These are phyloP conservation scores for Seiridium unicorne DNA, from an alignment of 2,329 filamentous ascomycete species.

Conservation along the genomic window DNA sequence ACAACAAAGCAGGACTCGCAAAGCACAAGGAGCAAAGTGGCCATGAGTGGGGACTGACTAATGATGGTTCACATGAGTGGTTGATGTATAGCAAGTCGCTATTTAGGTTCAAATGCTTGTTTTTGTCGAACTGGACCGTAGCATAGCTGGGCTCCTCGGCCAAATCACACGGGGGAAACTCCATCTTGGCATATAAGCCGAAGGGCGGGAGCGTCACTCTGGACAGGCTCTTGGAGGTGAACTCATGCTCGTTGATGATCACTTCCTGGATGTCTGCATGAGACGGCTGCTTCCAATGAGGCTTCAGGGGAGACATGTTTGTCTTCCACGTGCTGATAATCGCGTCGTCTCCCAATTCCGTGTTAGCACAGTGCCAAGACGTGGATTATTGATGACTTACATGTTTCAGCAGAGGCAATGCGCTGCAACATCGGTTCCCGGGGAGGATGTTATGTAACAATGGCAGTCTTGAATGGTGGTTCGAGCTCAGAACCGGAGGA, in stretches of 20 bases:
- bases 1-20: not conserved
- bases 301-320: conserved; percentile 54
- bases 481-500: not conserved
- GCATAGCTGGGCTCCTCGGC: conserved; percentile 58
- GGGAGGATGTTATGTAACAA: not conserved
- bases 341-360: not conserved
- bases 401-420: conserved; percentile 3
- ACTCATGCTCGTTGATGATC: conserved; percentile 50
- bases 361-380: conserved; percentile 1
- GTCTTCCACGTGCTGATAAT: not conserved
- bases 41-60: conserved; percentile 43
- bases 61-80: conserved; percentile 64
- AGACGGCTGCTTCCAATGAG: conserved; percentile 60
- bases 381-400: not conserved
- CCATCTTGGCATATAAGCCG: conserved; percentile 64
- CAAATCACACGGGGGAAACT: conserved; percentile 61
- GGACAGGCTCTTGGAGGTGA: conserved; percentile 60
- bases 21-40: not conserved
- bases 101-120: conserved; percentile 61
- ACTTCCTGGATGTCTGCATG: conserved; percentile 59
- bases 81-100: conserved; percentile 67
- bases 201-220: conserved; percentile 56
- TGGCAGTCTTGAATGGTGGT: not conserved
- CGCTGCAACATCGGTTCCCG: not conserved
- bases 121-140: conserved; percentile 58